Base-by-base conservation (phyloP, 306 rosid species). In the Erythrophleum fordii region DNA sequence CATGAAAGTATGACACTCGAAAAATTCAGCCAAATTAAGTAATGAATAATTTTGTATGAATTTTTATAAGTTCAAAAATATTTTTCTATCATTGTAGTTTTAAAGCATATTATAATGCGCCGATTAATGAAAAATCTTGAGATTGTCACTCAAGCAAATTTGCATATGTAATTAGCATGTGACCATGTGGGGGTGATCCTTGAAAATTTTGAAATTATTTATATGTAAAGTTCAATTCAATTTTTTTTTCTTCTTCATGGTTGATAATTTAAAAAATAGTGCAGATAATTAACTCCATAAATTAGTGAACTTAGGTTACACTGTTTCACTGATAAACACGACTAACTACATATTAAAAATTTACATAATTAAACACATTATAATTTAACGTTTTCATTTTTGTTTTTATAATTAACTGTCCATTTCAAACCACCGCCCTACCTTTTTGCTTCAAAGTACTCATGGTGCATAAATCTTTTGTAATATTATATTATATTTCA, bases 131-230 rank as follows among this genome's bases (percentile, higher is more conserved):
- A 34, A 34, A 34, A 3, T 34, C 37, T 34, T 34, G 37, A 5
- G 5, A 34, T 58, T 34, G 22, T 18, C 8, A n/a, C 45, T 65
- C 26, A 18, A 65, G 26, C 46, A 34, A 65, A 35, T 65, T 34
- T 6, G 70, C 34, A 4, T 37, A 11, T n/a, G 17, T n/a, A 25
- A 28, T 34, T 42, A 42, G 26, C 73, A 68, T 68, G 73, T 41
- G 35, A 42, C 16, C 31, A 80, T 69, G 74, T 69, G 74, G 16
- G 22, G 35, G 13, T 42, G 74, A 69, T 69, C 58, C 44, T 69
- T 69, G 8, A 69, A 25, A 13, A 42, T 45, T 25, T 8, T 23
- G 35, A 45, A 29, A 44, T 6, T 44, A 12, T 37, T 44, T 5
- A 28, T 5, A 1, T 26, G 2, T 23, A 69, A 42, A 69, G 31